A percentile compares a stretch with the other conserved stretches of the same genome.
Conservation (phyloP, 495 filamentous ascomycete genomes). For the Cryomyces minteri region DNA sequence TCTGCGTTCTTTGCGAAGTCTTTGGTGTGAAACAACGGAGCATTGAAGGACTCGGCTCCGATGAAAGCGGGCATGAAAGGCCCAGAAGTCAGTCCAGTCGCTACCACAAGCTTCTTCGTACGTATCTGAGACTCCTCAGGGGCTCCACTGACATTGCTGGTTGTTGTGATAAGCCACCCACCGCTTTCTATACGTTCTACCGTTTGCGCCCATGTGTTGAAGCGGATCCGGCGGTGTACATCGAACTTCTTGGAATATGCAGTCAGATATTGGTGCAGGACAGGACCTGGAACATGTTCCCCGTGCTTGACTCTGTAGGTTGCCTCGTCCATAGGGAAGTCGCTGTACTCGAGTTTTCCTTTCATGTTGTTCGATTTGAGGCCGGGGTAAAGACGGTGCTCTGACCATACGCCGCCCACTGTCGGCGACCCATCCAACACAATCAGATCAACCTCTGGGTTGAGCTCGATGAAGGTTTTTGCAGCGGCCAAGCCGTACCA, state of each 20-base stretch:
- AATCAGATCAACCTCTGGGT: conserved; percentile 28
- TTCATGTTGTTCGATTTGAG: conserved; percentile 15
- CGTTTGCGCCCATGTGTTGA: conserved; percentile 30
- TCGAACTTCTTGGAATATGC: conserved; percentile 40
- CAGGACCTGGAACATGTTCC: conserved; percentile 49
- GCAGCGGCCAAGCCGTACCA: conserved; percentile 41
- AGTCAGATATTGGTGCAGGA: conserved; percentile 48
- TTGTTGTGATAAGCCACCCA: conserved; percentile 24
- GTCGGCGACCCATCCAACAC: conserved; percentile 35
- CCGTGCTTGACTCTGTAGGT: conserved; percentile 39
- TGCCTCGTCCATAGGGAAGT: conserved; percentile 20
- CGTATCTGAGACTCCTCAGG: conserved; percentile 12
- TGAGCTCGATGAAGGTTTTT: conserved; percentile 37
- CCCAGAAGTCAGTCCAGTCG: conserved; percentile 49
- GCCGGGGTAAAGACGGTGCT: conserved; percentile 15
- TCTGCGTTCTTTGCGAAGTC: conserved; percentile 31
- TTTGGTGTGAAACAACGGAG: conserved; percentile 43
- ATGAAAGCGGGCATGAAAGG: conserved; percentile 33
- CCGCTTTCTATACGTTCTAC: conserved; percentile 27
- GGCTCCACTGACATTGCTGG: conserved; percentile 2
- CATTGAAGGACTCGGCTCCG: conserved; percentile 31
- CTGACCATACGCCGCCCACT: conserved; percentile 51
- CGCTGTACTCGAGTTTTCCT: conserved; percentile 9
- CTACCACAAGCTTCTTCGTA: conserved; percentile 44
- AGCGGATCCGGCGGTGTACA: conserved; percentile 33